Percentiles rank a stretch among this genome's conserved stretches.
phyloP scores from a whole-genome alignment of 257 asterid genomes.

The Coffea eugenioides region DNA sequence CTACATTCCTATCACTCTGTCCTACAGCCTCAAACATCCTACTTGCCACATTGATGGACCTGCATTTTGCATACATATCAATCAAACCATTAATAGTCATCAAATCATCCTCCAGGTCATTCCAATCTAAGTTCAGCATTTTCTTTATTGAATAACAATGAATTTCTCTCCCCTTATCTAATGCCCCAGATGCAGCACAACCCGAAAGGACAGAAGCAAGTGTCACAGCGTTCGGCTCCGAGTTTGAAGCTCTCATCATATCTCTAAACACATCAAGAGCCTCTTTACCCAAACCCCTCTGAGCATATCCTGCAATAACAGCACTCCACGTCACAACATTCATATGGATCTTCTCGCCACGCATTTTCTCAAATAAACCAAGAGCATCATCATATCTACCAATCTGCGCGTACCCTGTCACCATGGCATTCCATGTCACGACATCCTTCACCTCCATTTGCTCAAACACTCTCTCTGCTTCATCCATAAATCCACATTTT shows the following conservation, averaged over 20 bases:
- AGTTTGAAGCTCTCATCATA: slow-evolving; percentile 64
- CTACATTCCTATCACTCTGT: slow-evolving; percentile 57
- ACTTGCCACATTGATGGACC: slow-evolving; percentile 45
- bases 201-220: slow-evolving; percentile 78
- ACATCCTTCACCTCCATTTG: slow-evolving; percentile 76
- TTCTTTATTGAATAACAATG: slow-evolving; percentile 56
- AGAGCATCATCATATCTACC: slow-evolving; percentile 67
- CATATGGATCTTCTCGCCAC: slow-evolving; percentile 46
- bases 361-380: slow-evolving; percentile 65
- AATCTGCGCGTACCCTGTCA: slow-evolving; percentile 76
- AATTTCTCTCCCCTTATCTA: slow-evolving; percentile 63
- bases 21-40: slow-evolving; percentile 56
- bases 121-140: slow-evolving; percentile 40
- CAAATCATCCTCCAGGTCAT: slow-evolving; percentile 67
- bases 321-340: slow-evolving; percentile 95
- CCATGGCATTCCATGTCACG: slow-evolving; percentile 87
- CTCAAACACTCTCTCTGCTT: slow-evolving; percentile 64
- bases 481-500: slow-evolving; percentile 63
- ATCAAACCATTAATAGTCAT: slow-evolving; percentile 80
- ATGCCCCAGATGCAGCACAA: slow-evolving; percentile 69
- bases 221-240: slow-evolving; percentile 73
- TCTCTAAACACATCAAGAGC: slow-evolving; percentile 69
- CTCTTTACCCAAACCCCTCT: slow-evolving; percentile 78
- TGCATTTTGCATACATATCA: slow-evolving; percentile 87
- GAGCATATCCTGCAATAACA: slow-evolving; percentile 84